Evolutionary conservation across 768 basidiomycete genomes (phyloP), one percentile per base, ranked within the genome.

Genomic region (Saitozyma podzolica): DNA sequence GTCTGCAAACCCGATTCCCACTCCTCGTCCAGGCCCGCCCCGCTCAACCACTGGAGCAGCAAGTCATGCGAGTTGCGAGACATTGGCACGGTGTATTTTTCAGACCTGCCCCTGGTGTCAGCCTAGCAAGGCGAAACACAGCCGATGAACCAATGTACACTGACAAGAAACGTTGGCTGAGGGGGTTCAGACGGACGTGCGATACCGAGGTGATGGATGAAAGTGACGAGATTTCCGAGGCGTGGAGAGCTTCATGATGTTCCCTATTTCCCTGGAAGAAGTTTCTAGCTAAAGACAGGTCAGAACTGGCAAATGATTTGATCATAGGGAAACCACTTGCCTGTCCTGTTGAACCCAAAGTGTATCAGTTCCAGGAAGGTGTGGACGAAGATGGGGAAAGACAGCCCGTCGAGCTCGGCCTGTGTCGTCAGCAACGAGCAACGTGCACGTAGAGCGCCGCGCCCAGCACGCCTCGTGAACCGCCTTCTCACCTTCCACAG

Each of bases 301-400:
- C 17, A 14, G 47, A 42, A 29, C 29, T 5, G 29, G 29, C 29
- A 29, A 29, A 29, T 5, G 29, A 29, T 29, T 29, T 29, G 29
- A 29, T 5, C 29, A 29, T 29, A n/a, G 42, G 61, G 54, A 39
- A 40, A 43, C 65, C 80, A 47, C 87, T 65, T 75, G 89, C 94
- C 94, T 67, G 93, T 89, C 75, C 91, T 89, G 74, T 89, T 88
- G 79, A 90, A 92, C 9, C 91, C 92, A 55, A 88, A 87, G 70
- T 92, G 88, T 52, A 98, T 87, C 54, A 99, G 84, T 78, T 97
- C 95, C 40, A 99, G 83, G 78, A 95, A 97, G 76, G 97, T 97
- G 80, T 99, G 92, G 54, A 90, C 92, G 76, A 97, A 98, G 65
- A 99, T 90, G 3, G 96, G 96, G 75, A 93, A 96, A 14, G 96